Evolutionary conservation across 2,329 filamentous ascomycete species (phyloP).

Genomic region (Claviceps sp.): DNA sequence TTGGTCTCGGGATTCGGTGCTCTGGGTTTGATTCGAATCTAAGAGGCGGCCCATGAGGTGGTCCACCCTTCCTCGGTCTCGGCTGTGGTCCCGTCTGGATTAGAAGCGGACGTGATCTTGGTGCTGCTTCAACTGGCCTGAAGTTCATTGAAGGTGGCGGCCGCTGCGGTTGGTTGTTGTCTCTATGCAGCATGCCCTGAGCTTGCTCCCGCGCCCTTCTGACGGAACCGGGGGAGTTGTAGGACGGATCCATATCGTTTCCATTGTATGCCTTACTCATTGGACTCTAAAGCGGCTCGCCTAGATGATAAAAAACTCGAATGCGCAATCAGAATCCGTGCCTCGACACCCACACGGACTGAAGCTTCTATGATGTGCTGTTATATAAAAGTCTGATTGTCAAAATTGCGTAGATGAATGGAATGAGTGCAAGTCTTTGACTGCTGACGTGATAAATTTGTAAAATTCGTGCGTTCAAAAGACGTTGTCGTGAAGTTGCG

Average conservation of each 20-base stretch:
- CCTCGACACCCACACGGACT: neutral
- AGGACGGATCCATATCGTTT: conserved; percentile 34
- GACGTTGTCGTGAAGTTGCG: neutral
- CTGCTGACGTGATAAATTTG: conserved; percentile 4
- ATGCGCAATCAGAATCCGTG: neutral
- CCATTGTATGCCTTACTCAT: conserved; percentile 45
- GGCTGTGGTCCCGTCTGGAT: conserved; percentile 6
- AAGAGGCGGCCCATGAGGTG: conserved; percentile 9
- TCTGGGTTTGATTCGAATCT: conserved; percentile 11
- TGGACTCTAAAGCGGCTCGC: conserved; percentile 15
- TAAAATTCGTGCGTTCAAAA: neutral
- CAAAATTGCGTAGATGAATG: neutral
- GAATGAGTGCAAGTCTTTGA: neutral
- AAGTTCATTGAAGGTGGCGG: conserved; percentile 10
- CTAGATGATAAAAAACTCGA: neutral
- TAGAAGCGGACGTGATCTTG: neutral
- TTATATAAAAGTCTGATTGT: neutral
- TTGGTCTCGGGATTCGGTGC: conserved; percentile 35
- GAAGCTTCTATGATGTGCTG: conserved; percentile 4
- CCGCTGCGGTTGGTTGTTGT: conserved; percentile 11
- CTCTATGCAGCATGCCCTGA: conserved; percentile 23
- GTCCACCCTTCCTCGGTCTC: conserved; percentile 9
- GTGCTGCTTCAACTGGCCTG: neutral
- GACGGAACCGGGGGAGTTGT: conserved; percentile 33
- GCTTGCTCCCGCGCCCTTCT: conserved; percentile 41